Evolutionary conservation across 1,139 yeast species (phyloP).

Genomic region (Geotrichum citri-aurantii): DNA sequence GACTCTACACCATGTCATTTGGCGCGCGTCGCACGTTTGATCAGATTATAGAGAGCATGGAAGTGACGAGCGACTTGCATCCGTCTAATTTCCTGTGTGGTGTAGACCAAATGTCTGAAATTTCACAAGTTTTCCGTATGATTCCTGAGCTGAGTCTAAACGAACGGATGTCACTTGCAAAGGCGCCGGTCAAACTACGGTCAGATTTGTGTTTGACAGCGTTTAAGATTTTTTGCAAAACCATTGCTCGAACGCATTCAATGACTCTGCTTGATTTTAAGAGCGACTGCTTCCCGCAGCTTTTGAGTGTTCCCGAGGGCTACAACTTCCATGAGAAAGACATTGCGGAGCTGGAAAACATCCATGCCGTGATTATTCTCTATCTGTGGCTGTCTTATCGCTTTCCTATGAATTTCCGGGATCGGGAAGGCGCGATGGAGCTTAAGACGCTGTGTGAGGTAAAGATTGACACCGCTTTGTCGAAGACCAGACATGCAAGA

Average conservation of each 20-base stretch:
- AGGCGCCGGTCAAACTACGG: slow-evolving; percentile 34
- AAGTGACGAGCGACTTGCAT: slow-evolving; percentile 22
- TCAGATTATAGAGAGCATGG: slow-evolving; percentile 24
- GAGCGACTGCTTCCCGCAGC: slow-evolving; percentile 21
- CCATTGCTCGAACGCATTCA: slow-evolving; percentile 30
- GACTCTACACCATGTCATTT: slow-evolving; percentile 24
- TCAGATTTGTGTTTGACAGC: slow-evolving; percentile 22
- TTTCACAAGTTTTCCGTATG: slow-evolving; percentile 28
- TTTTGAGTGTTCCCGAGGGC: slow-evolving; percentile 19
- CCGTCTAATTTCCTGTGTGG: slow-evolving; percentile 25
- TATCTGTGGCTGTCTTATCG: slow-evolving; percentile 85
- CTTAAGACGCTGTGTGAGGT: slow-evolving; percentile 43
- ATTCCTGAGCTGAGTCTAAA: slow-evolving; percentile 31
- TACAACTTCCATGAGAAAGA: slow-evolving; percentile 11
- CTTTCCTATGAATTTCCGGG: slow-evolving; percentile 76
- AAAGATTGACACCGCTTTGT: slow-evolving; percentile 25
- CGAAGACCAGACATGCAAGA: slow-evolving; percentile 16
- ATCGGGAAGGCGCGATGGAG: slow-evolving; percentile 66
- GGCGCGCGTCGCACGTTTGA: slow-evolving; percentile 24
- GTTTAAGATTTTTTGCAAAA: slow-evolving; percentile 30
- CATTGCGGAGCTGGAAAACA: slow-evolving; percentile 45
- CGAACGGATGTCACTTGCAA: slow-evolving; percentile 31
- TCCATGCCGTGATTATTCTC: slow-evolving; percentile 63
- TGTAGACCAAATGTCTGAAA: slow-evolving; percentile 24
- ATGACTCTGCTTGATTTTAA: slow-evolving; percentile 30